These are phyloP conservation scores for Phialophora tarda DNA, from an alignment of 2,329 filamentous ascomycete species.

Conservation along the genomic window DNA sequence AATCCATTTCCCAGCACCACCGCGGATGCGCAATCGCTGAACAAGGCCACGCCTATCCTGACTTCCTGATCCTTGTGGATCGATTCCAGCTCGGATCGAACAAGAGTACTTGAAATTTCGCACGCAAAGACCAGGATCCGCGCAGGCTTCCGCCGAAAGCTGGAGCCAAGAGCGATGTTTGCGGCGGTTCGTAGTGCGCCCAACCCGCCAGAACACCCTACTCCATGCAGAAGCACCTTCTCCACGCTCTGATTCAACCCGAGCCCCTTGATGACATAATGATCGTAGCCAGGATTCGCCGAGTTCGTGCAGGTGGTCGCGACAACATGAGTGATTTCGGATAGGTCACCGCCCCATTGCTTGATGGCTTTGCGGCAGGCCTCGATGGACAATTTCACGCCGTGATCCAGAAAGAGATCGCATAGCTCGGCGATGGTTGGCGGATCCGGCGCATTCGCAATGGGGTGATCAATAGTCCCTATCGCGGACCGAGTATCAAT, in stretches of 20 bases:
- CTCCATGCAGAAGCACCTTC: conserved; percentile 68
- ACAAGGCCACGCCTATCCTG: conserved; percentile 69
- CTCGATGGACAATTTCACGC: conserved; percentile 43
- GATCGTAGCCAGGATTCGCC: conserved; percentile 71
- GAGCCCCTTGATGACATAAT: conserved; percentile 65
- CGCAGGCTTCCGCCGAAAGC: conserved; percentile 63
- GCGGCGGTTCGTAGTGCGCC: conserved; percentile 68
- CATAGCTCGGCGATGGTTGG: conserved; percentile 42
- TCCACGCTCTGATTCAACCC: conserved; percentile 65
- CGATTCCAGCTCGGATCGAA: conserved; percentile 69
- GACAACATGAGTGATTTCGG: conserved; percentile 67
- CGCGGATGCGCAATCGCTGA: conserved; percentile 73
- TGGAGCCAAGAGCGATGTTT: conserved; percentile 68
- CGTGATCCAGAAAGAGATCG: conserved; percentile 41
- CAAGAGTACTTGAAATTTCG: conserved; percentile 55
- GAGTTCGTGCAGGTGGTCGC: conserved; percentile 72
- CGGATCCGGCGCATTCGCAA: conserved; percentile 59
- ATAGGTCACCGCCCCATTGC: conserved; percentile 42
- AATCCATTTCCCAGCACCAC: conserved; percentile 68
- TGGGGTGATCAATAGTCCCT: conserved; percentile 64
- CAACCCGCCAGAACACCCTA: conserved; percentile 70
- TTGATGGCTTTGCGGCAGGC: conserved; percentile 43
- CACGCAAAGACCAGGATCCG: conserved; percentile 67
- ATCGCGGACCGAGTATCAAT: conserved; percentile 68
- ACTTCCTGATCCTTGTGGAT: conserved; percentile 65